Evolutionary conservation across 352 stramenopile genomes (phyloP).

Genomic region (Phytophthora uliginosa): DNA sequence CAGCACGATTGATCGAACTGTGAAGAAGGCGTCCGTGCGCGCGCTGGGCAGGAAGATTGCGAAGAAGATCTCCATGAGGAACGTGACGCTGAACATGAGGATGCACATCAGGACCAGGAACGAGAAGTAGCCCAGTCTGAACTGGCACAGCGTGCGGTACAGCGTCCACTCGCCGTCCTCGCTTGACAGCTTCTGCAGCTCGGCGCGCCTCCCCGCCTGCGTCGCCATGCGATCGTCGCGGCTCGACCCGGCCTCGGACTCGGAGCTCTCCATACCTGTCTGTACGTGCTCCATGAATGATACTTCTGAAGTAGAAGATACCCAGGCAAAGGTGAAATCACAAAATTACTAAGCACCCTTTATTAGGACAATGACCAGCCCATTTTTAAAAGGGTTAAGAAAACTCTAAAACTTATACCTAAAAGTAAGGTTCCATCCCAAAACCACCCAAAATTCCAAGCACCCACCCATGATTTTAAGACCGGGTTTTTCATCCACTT

Average conservation of each 20-base stretch:
- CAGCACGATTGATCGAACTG: conserved; percentile 73
- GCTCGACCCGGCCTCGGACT: conserved; percentile 13
- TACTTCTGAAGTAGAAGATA: too few relatives aligned
- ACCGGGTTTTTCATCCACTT: conserved; percentile 14
- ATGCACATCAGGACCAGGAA: conserved; percentile 93
- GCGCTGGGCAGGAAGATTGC: conserved; percentile 90
- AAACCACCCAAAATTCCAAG: too few relatives aligned
- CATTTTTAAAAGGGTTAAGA: too few relatives aligned
- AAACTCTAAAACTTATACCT: too few relatives aligned
- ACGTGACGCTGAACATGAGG: conserved; percentile 92
- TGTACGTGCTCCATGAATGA: too few relatives aligned
- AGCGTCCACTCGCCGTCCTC: conserved; percentile 73
- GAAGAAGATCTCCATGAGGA: conserved; percentile 94
- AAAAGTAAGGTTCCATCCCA: too few relatives aligned
- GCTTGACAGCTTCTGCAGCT: conserved; percentile 77
- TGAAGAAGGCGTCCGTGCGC: conserved; percentile 77
- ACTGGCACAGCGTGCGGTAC: conserved; percentile 86
- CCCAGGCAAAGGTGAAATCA: too few relatives aligned
- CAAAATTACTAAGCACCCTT: too few relatives aligned
- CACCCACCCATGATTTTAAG: background rate
- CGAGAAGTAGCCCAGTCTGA: conserved; percentile 90
- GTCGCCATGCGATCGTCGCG: conserved; percentile 72
- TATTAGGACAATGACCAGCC: too few relatives aligned
- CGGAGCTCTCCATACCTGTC: conserved; percentile 19
- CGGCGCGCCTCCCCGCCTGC: conserved; percentile 60